Conservation (phyloP, 768 basidiomycete species). For the Lactarius pseudohatsudake region DNA sequence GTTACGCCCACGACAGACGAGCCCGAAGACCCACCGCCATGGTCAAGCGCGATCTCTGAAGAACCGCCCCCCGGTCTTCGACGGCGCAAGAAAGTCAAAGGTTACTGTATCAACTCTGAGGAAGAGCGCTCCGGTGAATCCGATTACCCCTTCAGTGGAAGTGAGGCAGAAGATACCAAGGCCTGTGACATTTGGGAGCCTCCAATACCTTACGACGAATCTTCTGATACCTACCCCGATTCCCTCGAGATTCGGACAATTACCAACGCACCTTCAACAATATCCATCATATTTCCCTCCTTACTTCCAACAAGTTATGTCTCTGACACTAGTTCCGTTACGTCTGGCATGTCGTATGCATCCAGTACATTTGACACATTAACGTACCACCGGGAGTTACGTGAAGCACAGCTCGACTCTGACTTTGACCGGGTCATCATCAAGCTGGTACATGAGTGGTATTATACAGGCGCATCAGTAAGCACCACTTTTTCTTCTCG, state of each 20-base stretch:
- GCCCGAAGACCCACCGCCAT: conserved; percentile 11
- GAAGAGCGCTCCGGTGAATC: conserved; percentile 37
- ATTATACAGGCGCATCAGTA: conserved; percentile 60
- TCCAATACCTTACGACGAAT: conserved; percentile 17
- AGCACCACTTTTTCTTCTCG: conserved; percentile 30
- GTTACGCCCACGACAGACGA: conserved; percentile 21
- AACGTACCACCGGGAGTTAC: conserved; percentile 57
- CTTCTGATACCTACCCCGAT: conserved; percentile 9
- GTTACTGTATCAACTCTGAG: conserved; percentile 22
- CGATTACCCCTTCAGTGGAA: conserved; percentile 39
- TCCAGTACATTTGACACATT: conserved; percentile 50
- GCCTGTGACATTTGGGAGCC: conserved; percentile 18
- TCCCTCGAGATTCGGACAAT: conserved; percentile 24
- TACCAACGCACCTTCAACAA: neutral
- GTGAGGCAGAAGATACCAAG: conserved; percentile 31
- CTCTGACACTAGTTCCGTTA: conserved; percentile 41
- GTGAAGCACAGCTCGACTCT: conserved; percentile 45
- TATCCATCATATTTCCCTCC: conserved; percentile 27
- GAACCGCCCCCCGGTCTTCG: conserved; percentile 19
- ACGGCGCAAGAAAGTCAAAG: conserved; percentile 20
- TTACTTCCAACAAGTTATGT: conserved; percentile 20
- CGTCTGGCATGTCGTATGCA: conserved; percentile 33
- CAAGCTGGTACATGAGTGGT: conserved; percentile 61
- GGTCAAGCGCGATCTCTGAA: conserved; percentile 19
- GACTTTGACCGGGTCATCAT: conserved; percentile 52